Conservation (phyloP, 2,329 filamentous ascomycete genomes). For the Hymenoscyphus occultus region DNA sequence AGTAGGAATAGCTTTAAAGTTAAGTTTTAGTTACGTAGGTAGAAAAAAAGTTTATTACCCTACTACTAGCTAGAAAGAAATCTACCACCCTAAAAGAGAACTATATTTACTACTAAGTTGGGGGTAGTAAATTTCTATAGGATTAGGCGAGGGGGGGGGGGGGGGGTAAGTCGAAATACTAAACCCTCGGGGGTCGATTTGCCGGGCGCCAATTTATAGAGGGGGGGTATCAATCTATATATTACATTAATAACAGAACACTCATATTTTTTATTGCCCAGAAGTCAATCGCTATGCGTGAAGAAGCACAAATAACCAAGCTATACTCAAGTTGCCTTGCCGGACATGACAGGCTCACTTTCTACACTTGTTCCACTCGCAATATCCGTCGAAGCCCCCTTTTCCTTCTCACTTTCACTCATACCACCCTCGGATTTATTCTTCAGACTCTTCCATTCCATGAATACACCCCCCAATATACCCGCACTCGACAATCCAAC, state of each 20-base stretch:
- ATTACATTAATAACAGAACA: not conserved
- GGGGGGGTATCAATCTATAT: not conserved
- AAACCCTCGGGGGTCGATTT: too few species aligned
- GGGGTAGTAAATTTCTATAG: too few species aligned
- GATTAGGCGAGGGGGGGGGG: too few species aligned
- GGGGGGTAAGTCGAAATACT: too few species aligned
- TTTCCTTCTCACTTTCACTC: constrained; percentile 13
- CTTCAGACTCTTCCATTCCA: constrained; percentile 59
- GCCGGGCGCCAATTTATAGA: not conserved
- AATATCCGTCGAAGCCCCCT: not conserved
- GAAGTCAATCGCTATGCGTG: not conserved
- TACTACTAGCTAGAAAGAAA: too few species aligned
- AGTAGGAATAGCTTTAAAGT: too few species aligned
- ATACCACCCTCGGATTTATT: constrained; percentile 36
- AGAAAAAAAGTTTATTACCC: too few species aligned
- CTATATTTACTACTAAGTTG: too few species aligned
- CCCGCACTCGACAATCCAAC: constrained; percentile 50
- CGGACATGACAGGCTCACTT: not conserved
- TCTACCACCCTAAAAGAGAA: too few species aligned
- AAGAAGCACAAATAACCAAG: not conserved
- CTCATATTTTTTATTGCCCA: not conserved
- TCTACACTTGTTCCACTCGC: not conserved
- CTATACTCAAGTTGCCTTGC: not conserved
- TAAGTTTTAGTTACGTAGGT: too few species aligned
- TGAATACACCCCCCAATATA: constrained; percentile 44